Percentiles rank a stretch among this genome's conserved stretches.
phyloP scores from a whole-genome alignment of 495 filamentous ascomycete genomes.

The Podospora bellae-mahoneyi region DNA sequence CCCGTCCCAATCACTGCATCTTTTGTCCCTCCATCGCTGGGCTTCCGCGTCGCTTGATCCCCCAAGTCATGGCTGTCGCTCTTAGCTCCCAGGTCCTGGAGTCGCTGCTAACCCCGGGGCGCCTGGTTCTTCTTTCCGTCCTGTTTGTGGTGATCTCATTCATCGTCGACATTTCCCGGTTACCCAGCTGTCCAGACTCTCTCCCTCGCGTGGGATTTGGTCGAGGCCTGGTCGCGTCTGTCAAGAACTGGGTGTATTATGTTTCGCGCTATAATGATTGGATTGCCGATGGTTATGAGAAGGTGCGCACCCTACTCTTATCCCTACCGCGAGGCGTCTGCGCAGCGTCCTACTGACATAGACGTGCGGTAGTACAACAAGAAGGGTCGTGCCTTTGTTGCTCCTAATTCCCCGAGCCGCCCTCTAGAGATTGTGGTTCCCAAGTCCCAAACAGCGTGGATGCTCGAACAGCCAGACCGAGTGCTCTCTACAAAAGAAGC shows the following conservation, averaged over 20 bases:
- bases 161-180: conserved; percentile 33
- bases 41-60: not conserved
- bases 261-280: conserved; percentile 30
- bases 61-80: conserved; percentile 18
- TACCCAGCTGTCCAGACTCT: conserved; percentile 33
- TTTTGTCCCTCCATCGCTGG: conserved; percentile 4
- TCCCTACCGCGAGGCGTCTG: not conserved
- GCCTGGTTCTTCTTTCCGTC: conserved; percentile 17
- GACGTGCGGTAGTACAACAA: conserved; percentile 30
- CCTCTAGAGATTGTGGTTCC: conserved; percentile 38
- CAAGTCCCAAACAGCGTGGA: conserved; percentile 34
- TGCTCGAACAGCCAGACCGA: conserved; percentile 38
- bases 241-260: conserved; percentile 35
- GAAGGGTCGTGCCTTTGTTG: conserved; percentile 32
- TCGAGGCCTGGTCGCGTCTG: conserved; percentile 25
- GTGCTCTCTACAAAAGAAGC: conserved; percentile 31
- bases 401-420: conserved; percentile 31
- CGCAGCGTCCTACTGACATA: conserved; percentile 1
- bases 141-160: conserved; percentile 33
- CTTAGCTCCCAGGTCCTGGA: conserved; percentile 30
- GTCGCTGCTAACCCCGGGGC: conserved; percentile 28
- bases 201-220: conserved; percentile 35
- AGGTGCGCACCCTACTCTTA: conserved; percentile 18
- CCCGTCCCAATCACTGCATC: not conserved
- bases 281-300: conserved; percentile 36